Conservation (phyloP, 495 filamentous ascomycete species). For the Penicillium turbatum region DNA sequence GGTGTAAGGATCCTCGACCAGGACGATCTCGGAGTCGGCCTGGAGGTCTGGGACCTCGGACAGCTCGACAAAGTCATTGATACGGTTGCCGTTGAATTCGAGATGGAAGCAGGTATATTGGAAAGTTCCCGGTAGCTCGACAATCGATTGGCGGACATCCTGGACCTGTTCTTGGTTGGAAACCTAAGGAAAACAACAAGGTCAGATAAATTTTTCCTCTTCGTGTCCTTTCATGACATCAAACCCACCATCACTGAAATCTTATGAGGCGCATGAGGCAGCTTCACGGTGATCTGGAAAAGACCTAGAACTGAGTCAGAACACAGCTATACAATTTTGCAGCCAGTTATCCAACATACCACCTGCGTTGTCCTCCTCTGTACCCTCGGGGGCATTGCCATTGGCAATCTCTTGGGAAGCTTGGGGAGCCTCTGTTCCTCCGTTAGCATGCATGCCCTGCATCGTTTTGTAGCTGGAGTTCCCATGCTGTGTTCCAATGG, state of each 20-base stretch:
- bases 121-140: slow-evolving; percentile 88
- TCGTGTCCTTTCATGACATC: slow-evolving; percentile 7
- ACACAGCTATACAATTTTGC: not conserved
- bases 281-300: slow-evolving; percentile 76
- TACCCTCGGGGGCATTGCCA: slow-evolving; percentile 31
- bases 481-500: slow-evolving; percentile 9
- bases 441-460: slow-evolving; percentile 20
- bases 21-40: slow-evolving; percentile 65
- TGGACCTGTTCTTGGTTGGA: slow-evolving; percentile 94
- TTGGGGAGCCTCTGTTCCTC: slow-evolving; percentile 30
- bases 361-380: slow-evolving; percentile 38
- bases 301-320: slow-evolving; percentile 45
- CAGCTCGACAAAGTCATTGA: slow-evolving; percentile 93
- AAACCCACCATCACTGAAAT: slow-evolving; percentile 74
- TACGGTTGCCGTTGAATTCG: slow-evolving; percentile 73
- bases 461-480: not conserved
- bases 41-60: slow-evolving; percentile 82
- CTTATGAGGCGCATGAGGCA: slow-evolving; percentile 75
- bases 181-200: slow-evolving; percentile 52
- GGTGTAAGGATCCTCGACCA: slow-evolving; percentile 95
- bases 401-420: slow-evolving; percentile 36
- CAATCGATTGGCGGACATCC: slow-evolving; percentile 93
- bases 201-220: slow-evolving; percentile 13
- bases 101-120: slow-evolving; percentile 99
- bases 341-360: slow-evolving; percentile 28